A percentile compares a stretch with the other conserved stretches of the same genome.
Evolutionary conservation across 1,139 yeast genomes (phyloP).

Genomic region (Kodamaea suecica): DNA sequence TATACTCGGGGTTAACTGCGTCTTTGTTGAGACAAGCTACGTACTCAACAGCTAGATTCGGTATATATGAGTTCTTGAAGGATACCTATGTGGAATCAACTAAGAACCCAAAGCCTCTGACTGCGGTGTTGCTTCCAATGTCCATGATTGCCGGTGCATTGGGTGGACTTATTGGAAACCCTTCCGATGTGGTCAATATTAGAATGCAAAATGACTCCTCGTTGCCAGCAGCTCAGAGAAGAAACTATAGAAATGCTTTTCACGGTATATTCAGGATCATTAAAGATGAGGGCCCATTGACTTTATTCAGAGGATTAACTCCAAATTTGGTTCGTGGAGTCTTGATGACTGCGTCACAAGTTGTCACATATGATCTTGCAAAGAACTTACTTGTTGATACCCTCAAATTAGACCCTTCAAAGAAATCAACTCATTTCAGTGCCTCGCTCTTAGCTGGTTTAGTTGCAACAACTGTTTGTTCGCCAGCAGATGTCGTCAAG

Average conservation of each 20-base stretch:
- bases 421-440: constrained; percentile 69
- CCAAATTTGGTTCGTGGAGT: constrained; percentile 82
- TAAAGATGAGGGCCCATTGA: constrained; percentile 57
- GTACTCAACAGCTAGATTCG: constrained; percentile 82
- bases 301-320: constrained; percentile 69
- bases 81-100: constrained; percentile 44
- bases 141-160: constrained; percentile 82
- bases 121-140: constrained; percentile 58
- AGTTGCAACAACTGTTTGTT: constrained; percentile 86
- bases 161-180: constrained; percentile 86
- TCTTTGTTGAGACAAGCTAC: constrained; percentile 83
- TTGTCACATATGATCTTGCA: constrained; percentile 80
- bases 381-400: constrained; percentile 56
- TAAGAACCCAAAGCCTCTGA: constrained; percentile 32
- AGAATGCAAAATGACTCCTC: constrained; percentile 89
- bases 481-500: constrained; percentile 89
- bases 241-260: constrained; percentile 75
- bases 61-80: constrained; percentile 74
- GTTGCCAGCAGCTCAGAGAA: constrained; percentile 59
- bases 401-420: constrained; percentile 53
- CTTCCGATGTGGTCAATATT: constrained; percentile 83
- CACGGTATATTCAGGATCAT: constrained; percentile 66
- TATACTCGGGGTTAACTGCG: constrained; percentile 80
- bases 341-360: constrained; percentile 89
- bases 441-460: constrained; percentile 79